These are phyloP conservation scores for Cerioporus squamosus DNA, from an alignment of 1,284 basidiomycete genomes.

Conservation along the genomic window DNA sequence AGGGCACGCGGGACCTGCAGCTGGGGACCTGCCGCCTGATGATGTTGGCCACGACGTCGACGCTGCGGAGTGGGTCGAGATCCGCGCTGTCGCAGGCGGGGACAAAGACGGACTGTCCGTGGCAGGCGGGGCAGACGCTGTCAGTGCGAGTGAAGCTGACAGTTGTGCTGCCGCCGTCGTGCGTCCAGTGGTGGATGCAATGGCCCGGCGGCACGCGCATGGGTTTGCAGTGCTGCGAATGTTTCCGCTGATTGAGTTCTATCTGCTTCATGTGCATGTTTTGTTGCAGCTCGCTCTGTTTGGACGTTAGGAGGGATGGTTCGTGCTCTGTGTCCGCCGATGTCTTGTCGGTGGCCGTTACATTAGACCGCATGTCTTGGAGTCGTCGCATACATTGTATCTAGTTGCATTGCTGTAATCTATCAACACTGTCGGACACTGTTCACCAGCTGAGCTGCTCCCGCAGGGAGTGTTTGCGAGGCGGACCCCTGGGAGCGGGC, in stretches of 20 bases:
- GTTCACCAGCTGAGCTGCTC: too few relatives aligned
- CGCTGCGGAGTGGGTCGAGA: background rate
- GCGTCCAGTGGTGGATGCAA: too few relatives aligned
- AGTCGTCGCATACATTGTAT: too few relatives aligned
- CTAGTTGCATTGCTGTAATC: too few relatives aligned
- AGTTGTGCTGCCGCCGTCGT: background rate
- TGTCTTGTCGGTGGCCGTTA: background rate
- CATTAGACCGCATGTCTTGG: background rate
- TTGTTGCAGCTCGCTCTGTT: constrained; percentile 34
- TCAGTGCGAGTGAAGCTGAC: background rate
- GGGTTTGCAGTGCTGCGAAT: constrained; percentile 42
- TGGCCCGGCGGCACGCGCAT: constrained; percentile 43
- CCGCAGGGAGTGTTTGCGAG: too few relatives aligned
- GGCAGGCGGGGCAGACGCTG: constrained; percentile 5
- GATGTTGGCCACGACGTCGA: background rate
- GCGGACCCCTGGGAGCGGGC: background rate
- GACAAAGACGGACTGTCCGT: constrained; percentile 10
- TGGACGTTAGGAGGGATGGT: background rate
- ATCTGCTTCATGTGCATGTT: constrained; percentile 56
- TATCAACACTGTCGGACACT: too few relatives aligned
- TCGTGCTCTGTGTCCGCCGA: background rate
- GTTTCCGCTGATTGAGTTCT: constrained; percentile 51
- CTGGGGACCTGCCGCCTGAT: background rate
- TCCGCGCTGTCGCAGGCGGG: constrained; percentile 8
- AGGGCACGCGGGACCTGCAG: constrained; percentile 18